Conservation (phyloP, 306 rosid genomes). For the Rosa lucieae region DNA sequence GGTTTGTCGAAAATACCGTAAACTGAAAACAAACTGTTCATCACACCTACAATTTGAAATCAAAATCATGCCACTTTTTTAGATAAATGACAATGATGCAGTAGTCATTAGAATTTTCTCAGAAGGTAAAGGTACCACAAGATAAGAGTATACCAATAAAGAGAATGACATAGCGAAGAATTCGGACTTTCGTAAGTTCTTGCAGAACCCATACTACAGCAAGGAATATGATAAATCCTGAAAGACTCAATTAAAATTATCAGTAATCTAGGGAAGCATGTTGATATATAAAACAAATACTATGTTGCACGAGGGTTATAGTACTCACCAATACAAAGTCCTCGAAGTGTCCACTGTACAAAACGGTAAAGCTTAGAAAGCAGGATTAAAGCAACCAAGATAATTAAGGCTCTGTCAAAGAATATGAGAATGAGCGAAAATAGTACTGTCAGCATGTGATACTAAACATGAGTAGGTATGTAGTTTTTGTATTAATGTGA, state of each 20-base stretch:
- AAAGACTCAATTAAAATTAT: slow-evolving; percentile 26
- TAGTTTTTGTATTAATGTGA: background rate
- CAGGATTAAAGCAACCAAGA: slow-evolving; percentile 13
- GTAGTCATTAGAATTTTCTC: slow-evolving; percentile 16
- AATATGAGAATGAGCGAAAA: background rate
- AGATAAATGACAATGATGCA: background rate
- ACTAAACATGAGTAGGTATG: background rate
- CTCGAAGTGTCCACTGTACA: slow-evolving; percentile 93
- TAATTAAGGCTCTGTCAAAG: background rate
- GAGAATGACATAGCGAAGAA: slow-evolving; percentile 86
- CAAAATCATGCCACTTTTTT: slow-evolving; percentile 17
- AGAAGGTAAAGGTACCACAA: slow-evolving; percentile 19
- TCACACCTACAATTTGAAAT: slow-evolving; percentile 74
- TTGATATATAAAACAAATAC: slow-evolving; percentile 6
- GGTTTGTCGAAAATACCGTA: slow-evolving; percentile 57
- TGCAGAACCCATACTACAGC: slow-evolving; percentile 86
- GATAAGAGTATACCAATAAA: slow-evolving; percentile 66
- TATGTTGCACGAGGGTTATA: slow-evolving; percentile 22
- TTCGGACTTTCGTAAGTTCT: slow-evolving; percentile 74
- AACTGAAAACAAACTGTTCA: slow-evolving; percentile 97
- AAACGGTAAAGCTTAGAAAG: slow-evolving; percentile 19
- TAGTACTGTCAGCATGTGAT: background rate
- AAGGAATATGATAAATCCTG: slow-evolving; percentile 84
- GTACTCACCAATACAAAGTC: slow-evolving; percentile 82
- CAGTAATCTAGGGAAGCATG: slow-evolving; percentile 21